These are phyloP conservation scores for Serendipita sp. DNA, from an alignment of 768 basidiomycete species.

Conservation along the genomic window DNA sequence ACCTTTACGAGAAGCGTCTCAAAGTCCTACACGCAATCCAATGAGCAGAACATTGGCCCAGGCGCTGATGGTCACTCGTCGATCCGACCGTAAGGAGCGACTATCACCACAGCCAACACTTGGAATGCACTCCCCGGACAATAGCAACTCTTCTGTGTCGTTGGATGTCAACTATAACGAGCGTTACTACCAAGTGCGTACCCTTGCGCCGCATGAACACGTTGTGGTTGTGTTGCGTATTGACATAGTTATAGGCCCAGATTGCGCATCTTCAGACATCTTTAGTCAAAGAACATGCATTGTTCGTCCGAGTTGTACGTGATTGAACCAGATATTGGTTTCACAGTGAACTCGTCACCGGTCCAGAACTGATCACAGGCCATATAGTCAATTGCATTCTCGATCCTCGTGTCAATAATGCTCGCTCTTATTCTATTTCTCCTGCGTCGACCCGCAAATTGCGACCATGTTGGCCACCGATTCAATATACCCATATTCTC, in stretches of 20 bases:
- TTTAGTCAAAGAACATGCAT: neutral
- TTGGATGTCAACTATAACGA: neutral
- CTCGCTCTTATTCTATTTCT: neutral
- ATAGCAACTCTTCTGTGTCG: neutral
- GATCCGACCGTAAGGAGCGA: neutral
- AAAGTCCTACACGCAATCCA: neutral
- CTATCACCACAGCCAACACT: neutral
- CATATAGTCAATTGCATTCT: neutral
- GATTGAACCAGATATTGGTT: neutral
- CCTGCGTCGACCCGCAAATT: neutral
- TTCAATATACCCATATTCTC: neutral
- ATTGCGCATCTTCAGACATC: conserved; percentile 5
- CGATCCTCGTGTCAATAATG: neutral
- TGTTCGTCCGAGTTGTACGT: conserved; percentile 2
- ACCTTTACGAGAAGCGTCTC: neutral
- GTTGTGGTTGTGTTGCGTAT: neutral
- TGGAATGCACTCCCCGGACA: neutral
- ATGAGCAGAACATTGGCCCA: neutral
- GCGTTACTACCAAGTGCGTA: conserved; percentile 4
- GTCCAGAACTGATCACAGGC: neutral
- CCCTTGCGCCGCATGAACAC: neutral
- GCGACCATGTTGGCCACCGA: neutral
- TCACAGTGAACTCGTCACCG: neutral
- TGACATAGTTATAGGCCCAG: neutral
- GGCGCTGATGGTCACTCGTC: neutral